Base-by-base conservation (phyloP, 805 yeast species). In the Candida stauntonica region DNA sequence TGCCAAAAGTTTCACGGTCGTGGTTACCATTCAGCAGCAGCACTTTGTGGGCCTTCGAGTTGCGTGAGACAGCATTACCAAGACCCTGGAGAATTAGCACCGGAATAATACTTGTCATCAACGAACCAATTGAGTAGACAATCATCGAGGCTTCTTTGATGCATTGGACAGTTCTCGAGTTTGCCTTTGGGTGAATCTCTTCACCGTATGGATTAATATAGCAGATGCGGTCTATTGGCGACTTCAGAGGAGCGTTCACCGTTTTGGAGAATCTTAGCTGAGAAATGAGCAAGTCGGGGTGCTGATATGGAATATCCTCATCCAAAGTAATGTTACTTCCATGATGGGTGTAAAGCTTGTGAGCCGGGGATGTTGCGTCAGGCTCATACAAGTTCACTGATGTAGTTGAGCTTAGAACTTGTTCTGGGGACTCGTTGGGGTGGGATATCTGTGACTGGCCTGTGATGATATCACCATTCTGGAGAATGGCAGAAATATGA, bases 371-470 rank as follows among this genome's bases (percentile, higher is more conserved):
- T n/a, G n/a, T n/a, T n/a, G n/a, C n/a, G n/a, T n/a, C n/a, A n/a
- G n/a, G 24, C 14, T 45, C 51, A 36, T 50, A 47, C 17, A 40
- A 27, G 19, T 51, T 39, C 2, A 49, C 33, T 0, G 54, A 46
- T 6, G 48, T 26, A 1, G 55, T 38, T 3, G 54, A 45, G 11
- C 44, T 30, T 11, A 39, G 30, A 2, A 38, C 38, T 11, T 34
- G 38, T 38, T 35, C 36, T 7, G 37, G 21, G 11, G 48, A 23
- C 18, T 55, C 60, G 14, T 72, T 63, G 1, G 98, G 98, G 61
- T 89, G 98, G 2, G 96, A 86, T 9, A 89, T 89, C 55, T 88
- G 95, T 3, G 91, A 81, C 58, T 89, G 98, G 11, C 98, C 98
- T 0, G 89, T 82, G 26, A 89, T 80, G 2, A 82, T 67, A 4